Evolutionary conservation across 176 grass and related monocot genomes (phyloP), one percentile per base, ranked within the genome.

Genomic region (Hyparrhenia diplandra): DNA sequence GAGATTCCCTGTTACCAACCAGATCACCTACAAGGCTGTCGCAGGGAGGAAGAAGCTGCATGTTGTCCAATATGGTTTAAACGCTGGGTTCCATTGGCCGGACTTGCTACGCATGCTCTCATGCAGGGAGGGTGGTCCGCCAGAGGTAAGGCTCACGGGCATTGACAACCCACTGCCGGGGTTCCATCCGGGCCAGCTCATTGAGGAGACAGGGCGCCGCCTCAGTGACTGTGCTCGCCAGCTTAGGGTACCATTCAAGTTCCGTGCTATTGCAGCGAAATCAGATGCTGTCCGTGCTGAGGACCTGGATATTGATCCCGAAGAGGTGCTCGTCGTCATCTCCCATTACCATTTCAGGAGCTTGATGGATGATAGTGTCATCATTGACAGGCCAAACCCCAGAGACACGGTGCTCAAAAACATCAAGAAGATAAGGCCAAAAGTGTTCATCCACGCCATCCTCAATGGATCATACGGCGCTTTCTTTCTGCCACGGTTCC

Each of bases 311-410:
- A 59, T 86, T 12, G 37, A 82, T 4, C 49, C 74, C 4, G 47
- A 90, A 8, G 88, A 90, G 71, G 73, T 86, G 43, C 72, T 90
- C 7, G 55, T 90, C 0, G 83, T 90, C 5, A 69, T 60, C 9
- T 40, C 67, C 57, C 35, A 74, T 10, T 25, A 10, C 13, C 25
- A 61, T 12, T 62, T 90, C 30, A 39, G 32, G 42, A 90, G 2
- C 20, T 12, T 90, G 66, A 73, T 74, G 72, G 88, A 90, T 5
- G 88, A 79, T 37, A 58, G 78, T 1, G 25, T 71, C 5, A n/a
- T 11, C 13, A 13, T 67, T 8, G 72, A 82, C 51, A 82, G 49
- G 39, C 30, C 59, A 6, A 90, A 69, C 69, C 84, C 76, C 9
- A 30, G 88, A 20, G 78, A 90, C 40, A 65, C 42, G 23, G 83